Conservation (phyloP, 1,284 basidiomycete species). For the Ustilago hordei region DNA sequence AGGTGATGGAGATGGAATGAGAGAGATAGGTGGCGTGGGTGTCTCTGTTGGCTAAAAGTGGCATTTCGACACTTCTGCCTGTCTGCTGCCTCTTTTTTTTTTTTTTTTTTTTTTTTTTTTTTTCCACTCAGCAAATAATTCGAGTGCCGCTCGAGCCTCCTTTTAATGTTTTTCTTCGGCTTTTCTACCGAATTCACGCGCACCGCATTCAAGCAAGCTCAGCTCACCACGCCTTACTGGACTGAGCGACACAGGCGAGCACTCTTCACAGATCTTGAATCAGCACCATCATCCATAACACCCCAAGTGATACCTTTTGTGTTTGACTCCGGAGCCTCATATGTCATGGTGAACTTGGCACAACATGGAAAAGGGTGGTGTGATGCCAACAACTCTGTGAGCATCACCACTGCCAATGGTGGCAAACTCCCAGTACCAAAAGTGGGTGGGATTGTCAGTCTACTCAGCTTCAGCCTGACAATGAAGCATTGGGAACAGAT, state of each 20-base stretch:
- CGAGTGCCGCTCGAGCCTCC: conserved; percentile 10
- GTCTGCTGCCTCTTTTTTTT: neutral
- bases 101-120: neutral
- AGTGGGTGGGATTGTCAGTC: too few species aligned
- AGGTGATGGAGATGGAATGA: neutral
- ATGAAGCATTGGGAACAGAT: too few species aligned
- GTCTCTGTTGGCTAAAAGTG: neutral
- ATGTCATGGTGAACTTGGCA: too few species aligned
- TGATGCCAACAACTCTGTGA: too few species aligned
- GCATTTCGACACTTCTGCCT: neutral
- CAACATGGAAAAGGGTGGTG: too few species aligned
- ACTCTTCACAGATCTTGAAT: too few species aligned
- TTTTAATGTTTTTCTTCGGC: neutral
- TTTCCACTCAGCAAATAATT: neutral
- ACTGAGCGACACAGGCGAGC: neutral
- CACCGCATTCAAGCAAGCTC: conserved; percentile 1
- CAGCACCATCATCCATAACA: too few species aligned
- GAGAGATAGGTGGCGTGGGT: neutral
- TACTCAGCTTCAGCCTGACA: too few species aligned
- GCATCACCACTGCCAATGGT: too few species aligned
- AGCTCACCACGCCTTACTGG: neutral
- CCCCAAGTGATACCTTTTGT: too few species aligned
- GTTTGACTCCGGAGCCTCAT: too few species aligned
- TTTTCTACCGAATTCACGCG: conserved; percentile 5
- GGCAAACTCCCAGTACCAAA: too few species aligned